Percentiles rank a stretch among this genome's conserved stretches.
Conservation (phyloP, 257 asterid species). For the Voacanga thouarsii region DNA sequence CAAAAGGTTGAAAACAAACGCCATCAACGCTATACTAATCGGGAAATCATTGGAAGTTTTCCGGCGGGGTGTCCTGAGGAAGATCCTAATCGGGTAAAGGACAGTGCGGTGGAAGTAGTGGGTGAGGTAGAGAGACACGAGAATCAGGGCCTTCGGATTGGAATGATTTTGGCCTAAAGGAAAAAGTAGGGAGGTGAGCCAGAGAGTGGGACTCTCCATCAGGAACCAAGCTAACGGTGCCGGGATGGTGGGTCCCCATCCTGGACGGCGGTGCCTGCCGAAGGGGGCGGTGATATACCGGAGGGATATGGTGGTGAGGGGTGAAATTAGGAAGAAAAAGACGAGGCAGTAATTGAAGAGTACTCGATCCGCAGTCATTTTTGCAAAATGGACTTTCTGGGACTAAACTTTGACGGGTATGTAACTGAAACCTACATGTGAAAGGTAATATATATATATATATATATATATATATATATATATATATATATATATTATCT, state of each 20-base stretch:
- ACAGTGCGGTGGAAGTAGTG: slow-evolving; percentile 57
- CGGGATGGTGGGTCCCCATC: slow-evolving; percentile 64
- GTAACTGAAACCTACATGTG: too few relatives aligned
- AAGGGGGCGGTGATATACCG: slow-evolving; percentile 55
- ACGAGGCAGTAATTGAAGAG: slow-evolving; percentile 30
- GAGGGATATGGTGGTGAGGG: slow-evolving; percentile 45
- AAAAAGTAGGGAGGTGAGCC: slow-evolving; percentile 55
- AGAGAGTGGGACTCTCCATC: slow-evolving; percentile 65
- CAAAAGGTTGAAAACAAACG: slow-evolving; percentile 42
- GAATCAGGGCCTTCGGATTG: slow-evolving; percentile 33
- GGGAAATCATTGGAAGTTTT: slow-evolving; percentile 33
- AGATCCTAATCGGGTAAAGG: slow-evolving; percentile 46
- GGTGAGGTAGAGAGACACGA: slow-evolving; percentile 45
- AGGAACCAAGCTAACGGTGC: slow-evolving; percentile 58
- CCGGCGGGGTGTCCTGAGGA: slow-evolving; percentile 19
- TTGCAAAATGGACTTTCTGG: too few relatives aligned
- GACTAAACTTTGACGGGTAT: too few relatives aligned
- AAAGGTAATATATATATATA: too few relatives aligned
- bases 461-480: too few relatives aligned
- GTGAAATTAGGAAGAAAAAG: slow-evolving; percentile 35
- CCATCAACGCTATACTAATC: slow-evolving; percentile 40
- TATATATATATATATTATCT: too few relatives aligned
- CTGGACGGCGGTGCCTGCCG: slow-evolving; percentile 56
- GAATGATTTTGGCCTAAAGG: slow-evolving; percentile 40
- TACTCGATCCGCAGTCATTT: background rate